These are phyloP conservation scores for Vaccinium myrtillus DNA, from an alignment of 148 eudicot genomes.

Conservation along the genomic window DNA sequence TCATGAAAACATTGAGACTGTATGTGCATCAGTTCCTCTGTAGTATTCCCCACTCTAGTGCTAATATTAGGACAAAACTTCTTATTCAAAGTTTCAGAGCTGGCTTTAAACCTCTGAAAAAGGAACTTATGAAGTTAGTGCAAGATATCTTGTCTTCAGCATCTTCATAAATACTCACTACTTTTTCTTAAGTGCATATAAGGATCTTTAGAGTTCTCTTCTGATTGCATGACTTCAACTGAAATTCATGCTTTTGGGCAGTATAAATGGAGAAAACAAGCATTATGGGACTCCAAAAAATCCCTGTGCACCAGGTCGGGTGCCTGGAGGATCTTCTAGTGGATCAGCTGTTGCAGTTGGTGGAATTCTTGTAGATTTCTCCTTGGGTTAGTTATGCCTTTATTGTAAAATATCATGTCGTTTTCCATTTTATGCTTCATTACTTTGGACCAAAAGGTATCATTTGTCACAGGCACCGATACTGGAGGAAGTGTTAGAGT, in stretches of 20 bases:
- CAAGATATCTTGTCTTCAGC: not conserved
- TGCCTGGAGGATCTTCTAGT: constrained; percentile 97
- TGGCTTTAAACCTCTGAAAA: too few species aligned
- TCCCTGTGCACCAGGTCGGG: constrained; percentile 69
- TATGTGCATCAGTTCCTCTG: too few species aligned
- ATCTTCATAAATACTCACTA: not conserved
- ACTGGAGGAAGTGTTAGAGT: constrained; percentile 98
- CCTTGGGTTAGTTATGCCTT: constrained; percentile 49
- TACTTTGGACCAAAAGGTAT: constrained; percentile 1
- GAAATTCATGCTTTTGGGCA: constrained; percentile 25
- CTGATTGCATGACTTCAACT: not conserved
- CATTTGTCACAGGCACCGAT: constrained; percentile 60
- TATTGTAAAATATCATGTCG: not conserved
- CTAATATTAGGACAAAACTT: too few species aligned
- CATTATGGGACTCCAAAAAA: constrained; percentile 91
- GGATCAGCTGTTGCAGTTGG: constrained; percentile 97
- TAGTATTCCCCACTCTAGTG: too few species aligned
- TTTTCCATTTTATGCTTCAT: not conserved
- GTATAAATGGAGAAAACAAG: constrained; percentile 81
- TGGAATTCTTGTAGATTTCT: constrained; percentile 71
- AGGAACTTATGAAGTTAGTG: not conserved
- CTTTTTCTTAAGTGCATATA: not conserved
- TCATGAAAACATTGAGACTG: too few species aligned
- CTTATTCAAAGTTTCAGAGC: too few species aligned
- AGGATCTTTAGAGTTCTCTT: not conserved